A percentile compares a stretch with the other conserved stretches of the same genome.
phyloP scores from a whole-genome alignment of 345 rosid genomes.

The Balakata baccata region DNA sequence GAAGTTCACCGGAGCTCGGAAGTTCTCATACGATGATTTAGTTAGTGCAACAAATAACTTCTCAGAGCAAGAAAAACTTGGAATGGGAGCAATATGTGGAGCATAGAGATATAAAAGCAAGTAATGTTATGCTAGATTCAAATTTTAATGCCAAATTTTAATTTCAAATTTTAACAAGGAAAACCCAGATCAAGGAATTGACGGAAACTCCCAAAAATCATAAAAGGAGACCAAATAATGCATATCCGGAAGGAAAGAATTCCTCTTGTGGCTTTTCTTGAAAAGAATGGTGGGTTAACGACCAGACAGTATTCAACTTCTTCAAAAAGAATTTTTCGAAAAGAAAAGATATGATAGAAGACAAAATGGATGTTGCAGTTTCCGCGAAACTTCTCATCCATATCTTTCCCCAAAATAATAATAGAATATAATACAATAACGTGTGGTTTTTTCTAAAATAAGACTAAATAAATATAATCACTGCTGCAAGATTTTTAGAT shows the following conservation, averaged over 20 bases:
- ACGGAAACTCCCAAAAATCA: slow-evolving; percentile 3
- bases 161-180: too few species aligned
- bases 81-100: too few species aligned
- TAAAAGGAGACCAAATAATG: not conserved
- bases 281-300: not conserved
- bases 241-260: not conserved
- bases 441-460: too few species aligned
- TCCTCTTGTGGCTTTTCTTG: not conserved
- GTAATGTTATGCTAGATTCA: slow-evolving; percentile 11
- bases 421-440: not conserved
- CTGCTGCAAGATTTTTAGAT: too few species aligned
- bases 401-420: not conserved
- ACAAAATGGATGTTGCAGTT: slow-evolving; percentile 8
- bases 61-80: too few species aligned
- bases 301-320: slow-evolving; percentile 9
- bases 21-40: too few species aligned
- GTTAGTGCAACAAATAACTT: too few species aligned
- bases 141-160: not conserved
- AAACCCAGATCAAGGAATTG: slow-evolving; percentile 19
- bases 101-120: slow-evolving; percentile 1
- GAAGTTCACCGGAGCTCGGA: too few species aligned
- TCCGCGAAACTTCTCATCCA: slow-evolving; percentile 22
- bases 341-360: not conserved
- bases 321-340: not conserved
- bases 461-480: too few species aligned